phyloP scores from a whole-genome alignment of 1,284 basidiomycete species.

The Wolfiporia cocos region DNA sequence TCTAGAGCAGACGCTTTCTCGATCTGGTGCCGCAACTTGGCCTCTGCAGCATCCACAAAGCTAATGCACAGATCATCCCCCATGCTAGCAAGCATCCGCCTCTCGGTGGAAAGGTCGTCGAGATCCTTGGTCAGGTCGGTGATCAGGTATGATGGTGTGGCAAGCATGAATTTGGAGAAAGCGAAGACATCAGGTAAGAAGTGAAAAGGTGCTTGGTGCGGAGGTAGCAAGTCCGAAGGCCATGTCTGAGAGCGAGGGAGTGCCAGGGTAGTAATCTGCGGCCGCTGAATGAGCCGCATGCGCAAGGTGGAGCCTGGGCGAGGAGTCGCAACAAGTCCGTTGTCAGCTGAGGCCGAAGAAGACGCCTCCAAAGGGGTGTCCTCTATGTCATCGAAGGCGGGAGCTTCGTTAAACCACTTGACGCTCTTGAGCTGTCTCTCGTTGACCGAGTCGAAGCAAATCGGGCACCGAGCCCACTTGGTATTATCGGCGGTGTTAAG shows the following conservation, averaged over 20 bases:
- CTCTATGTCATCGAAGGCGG: constrained; percentile 32
- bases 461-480: constrained; percentile 89
- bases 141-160: constrained; percentile 81
- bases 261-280: constrained; percentile 93
- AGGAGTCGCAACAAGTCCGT: constrained; percentile 32
- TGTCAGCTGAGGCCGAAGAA: constrained; percentile 34
- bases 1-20: constrained; percentile 73
- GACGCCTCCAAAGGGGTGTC: constrained; percentile 30
- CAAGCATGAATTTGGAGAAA: constrained; percentile 95
- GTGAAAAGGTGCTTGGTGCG: constrained; percentile 90
- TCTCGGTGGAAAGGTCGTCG: constrained; percentile 66
- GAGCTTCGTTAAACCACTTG: constrained; percentile 65
- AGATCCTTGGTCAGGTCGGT: constrained; percentile 72
- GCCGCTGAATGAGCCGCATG: constrained; percentile 90
- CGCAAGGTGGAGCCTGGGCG: constrained; percentile 54
- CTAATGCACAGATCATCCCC: constrained; percentile 73
- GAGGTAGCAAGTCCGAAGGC: constrained; percentile 89
- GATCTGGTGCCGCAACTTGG: constrained; percentile 73
- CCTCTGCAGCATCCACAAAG: constrained; percentile 79
- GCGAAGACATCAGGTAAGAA: constrained; percentile 90
- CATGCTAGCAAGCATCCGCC: constrained; percentile 53
- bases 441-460: constrained; percentile 93
- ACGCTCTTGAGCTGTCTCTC: constrained; percentile 92
- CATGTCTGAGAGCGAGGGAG: constrained; percentile 88
- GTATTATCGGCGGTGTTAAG: constrained; percentile 75